phyloP scores from a whole-genome alignment of 2,329 filamentous ascomycete species.

The Macrophomina phaseolina region DNA sequence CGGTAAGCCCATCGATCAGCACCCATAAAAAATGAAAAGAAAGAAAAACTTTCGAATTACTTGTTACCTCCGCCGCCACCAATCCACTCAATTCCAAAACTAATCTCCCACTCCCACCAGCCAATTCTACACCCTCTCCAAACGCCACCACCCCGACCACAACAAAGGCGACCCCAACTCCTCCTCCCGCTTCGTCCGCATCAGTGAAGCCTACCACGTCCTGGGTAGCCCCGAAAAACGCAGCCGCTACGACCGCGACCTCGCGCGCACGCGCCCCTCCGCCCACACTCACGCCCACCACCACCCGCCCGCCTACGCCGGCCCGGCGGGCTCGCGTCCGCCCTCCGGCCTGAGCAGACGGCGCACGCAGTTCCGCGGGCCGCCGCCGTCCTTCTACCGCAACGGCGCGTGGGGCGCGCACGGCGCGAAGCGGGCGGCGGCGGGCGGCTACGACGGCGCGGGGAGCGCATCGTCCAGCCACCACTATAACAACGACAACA shows the following conservation, averaged over 20 bases:
- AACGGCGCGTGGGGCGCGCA: slow-evolving; percentile 78
- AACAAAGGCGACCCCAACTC: slow-evolving; percentile 79
- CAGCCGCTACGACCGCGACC: slow-evolving; percentile 78
- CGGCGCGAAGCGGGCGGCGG: slow-evolving; percentile 58
- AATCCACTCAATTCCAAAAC: slow-evolving; percentile 2
- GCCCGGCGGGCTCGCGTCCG: slow-evolving; percentile 76
- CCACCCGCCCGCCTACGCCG: slow-evolving; percentile 53
- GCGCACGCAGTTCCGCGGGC: slow-evolving; percentile 77
- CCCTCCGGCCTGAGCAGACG: slow-evolving; percentile 81
- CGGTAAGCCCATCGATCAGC: slow-evolving; percentile 59
- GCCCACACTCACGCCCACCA: slow-evolving; percentile 36
- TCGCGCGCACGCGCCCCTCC: slow-evolving; percentile 49
- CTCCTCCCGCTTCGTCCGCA: slow-evolving; percentile 76
- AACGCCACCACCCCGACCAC: slow-evolving; percentile 89
- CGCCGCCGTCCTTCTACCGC: slow-evolving; percentile 87
- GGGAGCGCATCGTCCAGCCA: neutral
- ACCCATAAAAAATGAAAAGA: neutral
- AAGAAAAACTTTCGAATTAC: neutral
- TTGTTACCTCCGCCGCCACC: slow-evolving; percentile 16
- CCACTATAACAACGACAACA: slow-evolving; percentile 27
- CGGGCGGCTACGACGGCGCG: slow-evolving; percentile 2
- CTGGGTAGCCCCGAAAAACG: slow-evolving; percentile 77
- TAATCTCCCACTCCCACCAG: slow-evolving; percentile 35
- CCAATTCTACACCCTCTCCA: slow-evolving; percentile 88
- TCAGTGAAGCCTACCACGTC: slow-evolving; percentile 82